Evolutionary conservation across 352 stramenopile genomes (phyloP).

Genomic region (Phytophthora litchii): DNA sequence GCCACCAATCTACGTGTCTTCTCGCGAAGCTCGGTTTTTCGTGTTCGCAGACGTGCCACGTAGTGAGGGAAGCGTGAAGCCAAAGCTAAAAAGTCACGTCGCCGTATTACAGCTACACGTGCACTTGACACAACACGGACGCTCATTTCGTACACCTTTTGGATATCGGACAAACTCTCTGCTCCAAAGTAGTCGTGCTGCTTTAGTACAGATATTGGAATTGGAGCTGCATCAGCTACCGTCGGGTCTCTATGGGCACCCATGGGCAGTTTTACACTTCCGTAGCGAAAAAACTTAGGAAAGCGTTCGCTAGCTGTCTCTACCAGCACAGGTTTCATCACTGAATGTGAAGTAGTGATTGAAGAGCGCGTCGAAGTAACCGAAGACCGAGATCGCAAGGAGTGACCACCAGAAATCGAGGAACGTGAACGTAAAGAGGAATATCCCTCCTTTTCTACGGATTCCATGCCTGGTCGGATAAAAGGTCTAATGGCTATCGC

Average conservation of each 20-base stretch:
- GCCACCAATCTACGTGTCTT: slow-evolving; percentile 23
- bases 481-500: neutral
- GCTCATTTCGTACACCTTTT: slow-evolving; percentile 52
- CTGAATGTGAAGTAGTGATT: slow-evolving; percentile 5
- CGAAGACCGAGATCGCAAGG: slow-evolving; percentile 2
- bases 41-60: slow-evolving; percentile 20
- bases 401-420: neutral
- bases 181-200: slow-evolving; percentile 65
- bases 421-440: slow-evolving; percentile 1
- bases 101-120: slow-evolving; percentile 52
- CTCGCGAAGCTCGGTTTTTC: slow-evolving; percentile 28
- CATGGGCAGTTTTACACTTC: slow-evolving; percentile 24
- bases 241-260: slow-evolving; percentile 16
- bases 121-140: slow-evolving; percentile 59
- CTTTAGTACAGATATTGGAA: slow-evolving; percentile 57
- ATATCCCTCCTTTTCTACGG: slow-evolving; percentile 12
- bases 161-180: slow-evolving; percentile 47
- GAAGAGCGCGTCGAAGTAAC: slow-evolving; percentile 2
- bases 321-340: slow-evolving; percentile 7
- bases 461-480: slow-evolving; percentile 9
- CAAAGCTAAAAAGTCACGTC: slow-evolving; percentile 45
- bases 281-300: slow-evolving; percentile 23
- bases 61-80: slow-evolving; percentile 48
- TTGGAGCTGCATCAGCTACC: slow-evolving; percentile 17
- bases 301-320: slow-evolving; percentile 12